Conservation (phyloP, 306 rosid genomes). For the Cercis canadensis region DNA sequence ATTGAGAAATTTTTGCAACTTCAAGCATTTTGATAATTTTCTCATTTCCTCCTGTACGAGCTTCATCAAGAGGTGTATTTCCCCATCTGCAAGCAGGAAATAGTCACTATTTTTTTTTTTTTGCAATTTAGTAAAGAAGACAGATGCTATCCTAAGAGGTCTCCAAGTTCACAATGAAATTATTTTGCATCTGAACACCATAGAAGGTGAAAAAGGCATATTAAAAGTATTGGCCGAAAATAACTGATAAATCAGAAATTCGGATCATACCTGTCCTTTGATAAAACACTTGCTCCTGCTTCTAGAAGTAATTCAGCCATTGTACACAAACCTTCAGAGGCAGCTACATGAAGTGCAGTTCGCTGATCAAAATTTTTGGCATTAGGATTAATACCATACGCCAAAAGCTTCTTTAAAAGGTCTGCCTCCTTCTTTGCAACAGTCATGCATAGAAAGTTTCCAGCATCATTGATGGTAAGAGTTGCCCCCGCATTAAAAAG, state of each 20-base stretch:
- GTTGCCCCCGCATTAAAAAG: conserved; percentile 61
- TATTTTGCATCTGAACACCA: not conserved
- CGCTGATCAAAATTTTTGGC: conserved; percentile 66
- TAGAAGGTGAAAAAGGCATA: too few species aligned
- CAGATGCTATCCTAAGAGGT: not conserved
- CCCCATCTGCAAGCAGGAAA: conserved; percentile 65
- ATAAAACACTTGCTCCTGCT: conserved; percentile 70
- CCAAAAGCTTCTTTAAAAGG: conserved; percentile 54
- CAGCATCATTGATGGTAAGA: conserved; percentile 56
- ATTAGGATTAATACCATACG: conserved; percentile 62
- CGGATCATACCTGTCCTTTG: conserved; percentile 63
- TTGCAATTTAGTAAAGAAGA: conserved; percentile 16
- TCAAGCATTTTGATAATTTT: conserved; percentile 62
- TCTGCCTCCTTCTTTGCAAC: conserved; percentile 52
- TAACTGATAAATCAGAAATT: conserved; percentile 1
- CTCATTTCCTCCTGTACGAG: conserved; percentile 56
- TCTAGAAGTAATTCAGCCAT: conserved; percentile 55
- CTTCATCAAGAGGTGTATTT: conserved; percentile 70
- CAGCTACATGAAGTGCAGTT: conserved; percentile 68
- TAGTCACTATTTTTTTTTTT: not conserved
- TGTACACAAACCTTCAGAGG: conserved; percentile 61
- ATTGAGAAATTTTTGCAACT: conserved; percentile 51
- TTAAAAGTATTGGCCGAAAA: not conserved
- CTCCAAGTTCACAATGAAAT: conserved; percentile 11
- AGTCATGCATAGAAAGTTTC: conserved; percentile 59